phyloP scores from a whole-genome alignment of 2,329 filamentous ascomycete genomes.

The Neurospora sp. region DNA sequence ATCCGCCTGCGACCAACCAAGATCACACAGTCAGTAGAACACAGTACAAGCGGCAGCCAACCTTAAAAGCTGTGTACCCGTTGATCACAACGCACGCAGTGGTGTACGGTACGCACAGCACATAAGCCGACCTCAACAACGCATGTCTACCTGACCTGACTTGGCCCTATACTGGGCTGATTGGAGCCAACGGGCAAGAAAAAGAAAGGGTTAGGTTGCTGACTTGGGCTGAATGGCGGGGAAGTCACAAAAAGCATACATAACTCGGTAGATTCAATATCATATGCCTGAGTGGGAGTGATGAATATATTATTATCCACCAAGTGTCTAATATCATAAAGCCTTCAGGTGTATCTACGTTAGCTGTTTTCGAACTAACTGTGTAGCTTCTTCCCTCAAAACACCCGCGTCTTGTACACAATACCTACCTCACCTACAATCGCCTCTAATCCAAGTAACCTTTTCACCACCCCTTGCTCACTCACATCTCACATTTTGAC shows the following conservation, averaged over 20 bases:
- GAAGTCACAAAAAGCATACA: background rate
- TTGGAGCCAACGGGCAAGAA: background rate
- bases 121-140: background rate
- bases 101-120: background rate
- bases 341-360: no score
- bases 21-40: background rate
- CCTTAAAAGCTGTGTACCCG: background rate
- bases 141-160: background rate
- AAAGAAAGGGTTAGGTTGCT: background rate
- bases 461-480: background rate
- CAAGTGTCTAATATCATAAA: no score
- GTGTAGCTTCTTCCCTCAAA: no score
- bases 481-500: background rate
- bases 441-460: no score
- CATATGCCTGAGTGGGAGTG: no score
- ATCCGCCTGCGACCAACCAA: background rate
- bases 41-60: background rate
- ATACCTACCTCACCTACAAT: background rate
- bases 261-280: no score
- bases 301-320: no score
- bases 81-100: background rate
- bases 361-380: no score
- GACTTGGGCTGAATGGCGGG: background rate
- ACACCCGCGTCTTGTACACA: background rate
- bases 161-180: background rate